Percentiles rank a stretch among this genome's conserved stretches.
These are phyloP conservation scores for Cucurbita pepo DNA, from an alignment of 306 rosid genomes.

Conservation along the genomic window DNA sequence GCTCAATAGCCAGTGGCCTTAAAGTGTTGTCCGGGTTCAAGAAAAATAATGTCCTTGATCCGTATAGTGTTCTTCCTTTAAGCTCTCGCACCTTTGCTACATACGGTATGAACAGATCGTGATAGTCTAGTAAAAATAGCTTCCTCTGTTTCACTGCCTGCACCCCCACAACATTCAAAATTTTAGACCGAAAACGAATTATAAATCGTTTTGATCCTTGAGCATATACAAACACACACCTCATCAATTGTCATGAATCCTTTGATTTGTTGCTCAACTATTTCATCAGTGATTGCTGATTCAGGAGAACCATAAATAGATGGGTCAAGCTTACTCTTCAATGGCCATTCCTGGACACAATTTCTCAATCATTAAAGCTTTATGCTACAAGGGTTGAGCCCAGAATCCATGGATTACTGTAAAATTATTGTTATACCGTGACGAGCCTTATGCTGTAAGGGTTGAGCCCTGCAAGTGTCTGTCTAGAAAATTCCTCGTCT, in stretches of 20 bases:
- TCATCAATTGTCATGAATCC: constrained; percentile 33
- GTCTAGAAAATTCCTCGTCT: constrained; percentile 71
- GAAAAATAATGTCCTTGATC: constrained; percentile 65
- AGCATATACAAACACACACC: constrained; percentile 13
- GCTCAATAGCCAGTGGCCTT: constrained; percentile 59
- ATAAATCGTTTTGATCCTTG: too few species aligned
- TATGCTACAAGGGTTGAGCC: constrained; percentile 66
- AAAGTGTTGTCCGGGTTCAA: constrained; percentile 28
- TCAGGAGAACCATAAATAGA: constrained; percentile 47
- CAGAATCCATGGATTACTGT: not conserved
- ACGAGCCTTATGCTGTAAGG: constrained; percentile 52
- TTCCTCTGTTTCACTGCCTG: constrained; percentile 56
- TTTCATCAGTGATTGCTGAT: constrained; percentile 47
- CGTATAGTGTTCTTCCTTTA: constrained; percentile 58
- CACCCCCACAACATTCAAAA: not conserved
- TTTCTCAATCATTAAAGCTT: constrained; percentile 30
- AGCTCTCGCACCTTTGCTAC: constrained; percentile 43
- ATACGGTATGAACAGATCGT: constrained; percentile 49
- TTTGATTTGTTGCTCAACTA: constrained; percentile 36
- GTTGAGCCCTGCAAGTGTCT: constrained; percentile 80
- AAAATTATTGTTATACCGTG: constrained; percentile 26
- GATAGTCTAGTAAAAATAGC: constrained; percentile 63
- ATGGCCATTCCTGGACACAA: constrained; percentile 68
- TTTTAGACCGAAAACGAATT: too few species aligned
- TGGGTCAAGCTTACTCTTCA: constrained; percentile 65